Percentiles rank a stretch among this genome's conserved stretches.
phyloP scores from a whole-genome alignment of 2,329 filamentous ascomycete species.

The Ceratocystis diversiconidia region DNA sequence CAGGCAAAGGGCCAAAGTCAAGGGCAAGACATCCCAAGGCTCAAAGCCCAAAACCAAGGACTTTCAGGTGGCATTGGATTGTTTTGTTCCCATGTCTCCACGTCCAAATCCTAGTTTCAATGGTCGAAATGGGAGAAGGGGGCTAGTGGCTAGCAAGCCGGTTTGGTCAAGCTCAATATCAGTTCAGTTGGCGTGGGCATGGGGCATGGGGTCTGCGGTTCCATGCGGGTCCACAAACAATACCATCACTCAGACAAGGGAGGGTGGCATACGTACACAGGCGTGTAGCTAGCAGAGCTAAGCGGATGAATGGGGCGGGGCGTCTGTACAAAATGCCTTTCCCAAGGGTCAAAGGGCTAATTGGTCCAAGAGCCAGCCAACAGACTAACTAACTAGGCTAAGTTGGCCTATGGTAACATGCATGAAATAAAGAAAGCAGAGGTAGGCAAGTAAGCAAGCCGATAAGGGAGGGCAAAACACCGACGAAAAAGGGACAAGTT shows the following conservation, averaged over 20 bases:
- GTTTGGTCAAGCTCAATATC: too few relatives aligned
- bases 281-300: background rate
- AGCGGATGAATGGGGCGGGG: background rate
- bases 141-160: too few relatives aligned
- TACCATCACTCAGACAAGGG: background rate
- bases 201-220: background rate
- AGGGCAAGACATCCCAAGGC: too few relatives aligned
- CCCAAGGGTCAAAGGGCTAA: background rate
- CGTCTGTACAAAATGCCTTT: background rate
- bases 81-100: too few relatives aligned
- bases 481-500: too few relatives aligned
- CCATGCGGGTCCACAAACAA: slow-evolving; percentile 1
- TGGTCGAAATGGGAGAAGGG: background rate
- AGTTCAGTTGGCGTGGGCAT: background rate
- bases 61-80: too few relatives aligned
- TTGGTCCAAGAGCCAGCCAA: background rate
- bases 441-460: background rate
- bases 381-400: background rate
- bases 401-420: background rate
- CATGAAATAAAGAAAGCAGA: background rate
- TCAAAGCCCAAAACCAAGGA: too few relatives aligned
- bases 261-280: background rate
- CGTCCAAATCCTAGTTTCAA: background rate
- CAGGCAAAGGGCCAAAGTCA: background rate
- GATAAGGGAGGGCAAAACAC: too few relatives aligned